Conservation (phyloP, 1,284 basidiomycete genomes). For the Ganoderma multipileum region DNA sequence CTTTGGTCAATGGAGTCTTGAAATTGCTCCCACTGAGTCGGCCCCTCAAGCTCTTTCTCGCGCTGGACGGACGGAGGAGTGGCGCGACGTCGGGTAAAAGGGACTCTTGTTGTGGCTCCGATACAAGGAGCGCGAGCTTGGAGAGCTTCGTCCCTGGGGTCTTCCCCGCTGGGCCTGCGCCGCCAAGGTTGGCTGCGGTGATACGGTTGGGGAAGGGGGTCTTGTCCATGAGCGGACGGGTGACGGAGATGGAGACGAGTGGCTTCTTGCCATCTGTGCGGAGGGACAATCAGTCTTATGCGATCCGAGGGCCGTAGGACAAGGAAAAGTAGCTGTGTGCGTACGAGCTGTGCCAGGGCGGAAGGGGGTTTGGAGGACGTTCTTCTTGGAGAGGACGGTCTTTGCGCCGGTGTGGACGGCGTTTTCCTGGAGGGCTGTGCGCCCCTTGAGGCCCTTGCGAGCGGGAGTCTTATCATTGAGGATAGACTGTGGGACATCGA, state of each 20-base stretch:
- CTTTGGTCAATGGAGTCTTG: conserved; percentile 71
- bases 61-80: conserved; percentile 65
- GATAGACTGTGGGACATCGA: conserved; percentile 36
- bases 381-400: conserved; percentile 52
- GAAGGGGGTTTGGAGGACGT: conserved; percentile 47
- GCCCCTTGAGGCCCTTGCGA: conserved; percentile 45
- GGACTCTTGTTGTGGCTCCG: conserved; percentile 28
- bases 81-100: conserved; percentile 35
- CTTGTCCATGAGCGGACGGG: conserved; percentile 62
- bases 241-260: conserved; percentile 27
- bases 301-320: not conserved
- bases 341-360: conserved; percentile 33
- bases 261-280: conserved; percentile 33
- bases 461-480: conserved; percentile 57
- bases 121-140: conserved; percentile 42
- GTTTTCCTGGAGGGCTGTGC: conserved; percentile 60
- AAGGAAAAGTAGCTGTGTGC: conserved; percentile 1
- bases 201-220: conserved; percentile 64
- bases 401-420: conserved; percentile 43
- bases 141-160: conserved; percentile 42
- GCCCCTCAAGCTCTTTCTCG: conserved; percentile 52
- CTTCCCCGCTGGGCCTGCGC: conserved; percentile 20
- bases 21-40: conserved; percentile 46
- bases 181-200: conserved; percentile 31
- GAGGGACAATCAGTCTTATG: not conserved